These are phyloP conservation scores for Vicia faba DNA, from an alignment of 306 rosid genomes.

Conservation along the genomic window DNA sequence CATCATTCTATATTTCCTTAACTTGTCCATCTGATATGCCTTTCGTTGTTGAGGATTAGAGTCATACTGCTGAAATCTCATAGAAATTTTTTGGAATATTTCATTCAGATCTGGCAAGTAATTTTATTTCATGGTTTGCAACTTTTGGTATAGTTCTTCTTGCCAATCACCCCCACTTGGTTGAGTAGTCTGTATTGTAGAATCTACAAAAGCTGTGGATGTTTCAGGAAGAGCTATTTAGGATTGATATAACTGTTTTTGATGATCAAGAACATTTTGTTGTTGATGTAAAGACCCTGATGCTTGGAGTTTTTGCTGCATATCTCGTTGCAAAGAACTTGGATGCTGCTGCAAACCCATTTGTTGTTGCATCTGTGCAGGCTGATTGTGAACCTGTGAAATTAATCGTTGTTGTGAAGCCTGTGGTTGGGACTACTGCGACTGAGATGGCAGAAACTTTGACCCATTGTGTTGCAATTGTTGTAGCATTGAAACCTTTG, in stretches of 20 bases:
- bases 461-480: slow-evolving; percentile 65
- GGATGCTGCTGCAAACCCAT: slow-evolving; percentile 66
- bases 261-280: slow-evolving; percentile 74
- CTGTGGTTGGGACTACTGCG: slow-evolving; percentile 70
- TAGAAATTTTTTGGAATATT: slow-evolving; percentile 56
- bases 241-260: slow-evolving; percentile 73
- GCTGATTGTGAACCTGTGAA: slow-evolving; percentile 76
- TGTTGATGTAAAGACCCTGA: slow-evolving; percentile 73
- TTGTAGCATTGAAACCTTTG: slow-evolving; percentile 66
- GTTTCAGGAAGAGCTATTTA: slow-evolving; percentile 79
- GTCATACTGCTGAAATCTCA: slow-evolving; percentile 65
- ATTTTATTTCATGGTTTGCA: slow-evolving; percentile 76
- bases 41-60: slow-evolving; percentile 62
- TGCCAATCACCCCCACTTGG: slow-evolving; percentile 78
- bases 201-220: slow-evolving; percentile 79
- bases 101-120: too few species aligned
- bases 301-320: slow-evolving; percentile 78
- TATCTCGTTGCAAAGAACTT: slow-evolving; percentile 67
- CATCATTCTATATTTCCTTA: slow-evolving; percentile 52
- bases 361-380: slow-evolving; percentile 81
- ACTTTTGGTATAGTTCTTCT: slow-evolving; percentile 79
- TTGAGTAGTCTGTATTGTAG: slow-evolving; percentile 70
- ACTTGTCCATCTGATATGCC: slow-evolving; percentile 61
- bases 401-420: slow-evolving; percentile 70
- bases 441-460: slow-evolving; percentile 62